A percentile compares a stretch with the other conserved stretches of the same genome.
Conservation (phyloP, 2,329 filamentous ascomycete genomes). For the Malbranchea cinnamomea region DNA sequence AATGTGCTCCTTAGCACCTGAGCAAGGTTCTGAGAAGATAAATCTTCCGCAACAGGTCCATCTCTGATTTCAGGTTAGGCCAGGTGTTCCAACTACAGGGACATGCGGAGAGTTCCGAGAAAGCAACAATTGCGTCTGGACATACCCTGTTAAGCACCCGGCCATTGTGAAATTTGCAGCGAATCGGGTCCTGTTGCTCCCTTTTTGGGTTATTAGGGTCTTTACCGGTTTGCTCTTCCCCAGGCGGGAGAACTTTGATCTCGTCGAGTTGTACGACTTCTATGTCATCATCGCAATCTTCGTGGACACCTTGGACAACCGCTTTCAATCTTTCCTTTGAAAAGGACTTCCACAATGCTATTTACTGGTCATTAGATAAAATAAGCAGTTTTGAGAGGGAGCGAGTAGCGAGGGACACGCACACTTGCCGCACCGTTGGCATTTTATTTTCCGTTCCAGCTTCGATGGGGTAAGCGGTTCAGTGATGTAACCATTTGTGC, state of each 20-base stretch:
- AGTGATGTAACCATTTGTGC: conserved; percentile 8
- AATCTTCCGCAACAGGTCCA: conserved; percentile 1
- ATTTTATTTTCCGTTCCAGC: conserved; percentile 11
- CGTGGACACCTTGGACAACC: too few relatives aligned
- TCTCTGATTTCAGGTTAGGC: neutral
- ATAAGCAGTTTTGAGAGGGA: neutral
- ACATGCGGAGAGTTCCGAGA: neutral
- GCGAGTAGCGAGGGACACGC: neutral
- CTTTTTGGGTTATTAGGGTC: neutral
- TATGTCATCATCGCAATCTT: neutral
- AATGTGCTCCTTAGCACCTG: neutral
- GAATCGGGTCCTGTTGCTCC: neutral
- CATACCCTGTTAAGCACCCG: neutral
- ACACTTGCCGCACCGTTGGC: conserved; percentile 5
- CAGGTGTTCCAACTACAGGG: neutral
- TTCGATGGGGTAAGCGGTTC: conserved; percentile 7
- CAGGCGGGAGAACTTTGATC: too few relatives aligned
- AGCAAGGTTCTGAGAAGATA: neutral
- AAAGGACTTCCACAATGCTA: neutral
- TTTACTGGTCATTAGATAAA: neutral
- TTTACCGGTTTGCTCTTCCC: neutral
- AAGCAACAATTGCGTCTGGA: neutral
- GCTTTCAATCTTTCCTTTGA: neutral
- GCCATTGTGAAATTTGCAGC: neutral
- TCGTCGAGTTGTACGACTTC: neutral